These are phyloP conservation scores for Acer campestre DNA, from an alignment of 345 rosid species.

Conservation along the genomic window DNA sequence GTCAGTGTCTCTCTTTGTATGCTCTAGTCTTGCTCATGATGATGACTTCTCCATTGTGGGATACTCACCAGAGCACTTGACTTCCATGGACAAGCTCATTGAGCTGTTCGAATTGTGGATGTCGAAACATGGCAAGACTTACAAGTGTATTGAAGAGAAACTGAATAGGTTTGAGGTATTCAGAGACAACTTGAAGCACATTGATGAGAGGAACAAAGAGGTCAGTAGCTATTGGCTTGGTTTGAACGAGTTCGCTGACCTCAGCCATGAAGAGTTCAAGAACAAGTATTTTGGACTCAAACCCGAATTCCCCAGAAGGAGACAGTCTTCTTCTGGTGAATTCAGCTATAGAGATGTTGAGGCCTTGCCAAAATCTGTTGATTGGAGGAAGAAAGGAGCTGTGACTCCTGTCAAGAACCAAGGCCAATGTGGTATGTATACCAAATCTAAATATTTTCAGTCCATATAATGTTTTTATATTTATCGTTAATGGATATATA, in stretches of 20 bases:
- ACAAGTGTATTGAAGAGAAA: slow-evolving; percentile 65
- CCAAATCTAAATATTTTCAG: neutral
- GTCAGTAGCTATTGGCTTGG: slow-evolving; percentile 72
- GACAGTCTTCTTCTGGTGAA: slow-evolving; percentile 30
- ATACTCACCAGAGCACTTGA: slow-evolving; percentile 57
- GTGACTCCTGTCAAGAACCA: slow-evolving; percentile 80
- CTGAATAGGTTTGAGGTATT: slow-evolving; percentile 64
- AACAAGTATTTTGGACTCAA: slow-evolving; percentile 58
- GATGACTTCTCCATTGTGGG: slow-evolving; percentile 60
- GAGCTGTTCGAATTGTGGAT: slow-evolving; percentile 78
- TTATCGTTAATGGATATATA: neutral
- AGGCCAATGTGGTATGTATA: slow-evolving; percentile 68
- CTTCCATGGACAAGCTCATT: slow-evolving; percentile 56
- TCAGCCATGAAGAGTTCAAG: slow-evolving; percentile 82
- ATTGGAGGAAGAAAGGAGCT: slow-evolving; percentile 92
- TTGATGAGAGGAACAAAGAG: slow-evolving; percentile 68
- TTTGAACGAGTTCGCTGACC: slow-evolving; percentile 74
- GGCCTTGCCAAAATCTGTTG: slow-evolving; percentile 62
- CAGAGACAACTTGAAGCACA: slow-evolving; percentile 71
- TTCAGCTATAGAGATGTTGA: slow-evolving; percentile 41
- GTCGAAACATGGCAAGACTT: slow-evolving; percentile 58
- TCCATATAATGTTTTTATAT: too few relatives aligned
- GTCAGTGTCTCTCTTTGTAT: slow-evolving; percentile 28
- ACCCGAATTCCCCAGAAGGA: slow-evolving; percentile 26
- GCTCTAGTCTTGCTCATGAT: slow-evolving; percentile 46